phyloP scores from a whole-genome alignment of 2,329 filamentous ascomycete species.

The Xylogone sp. region DNA sequence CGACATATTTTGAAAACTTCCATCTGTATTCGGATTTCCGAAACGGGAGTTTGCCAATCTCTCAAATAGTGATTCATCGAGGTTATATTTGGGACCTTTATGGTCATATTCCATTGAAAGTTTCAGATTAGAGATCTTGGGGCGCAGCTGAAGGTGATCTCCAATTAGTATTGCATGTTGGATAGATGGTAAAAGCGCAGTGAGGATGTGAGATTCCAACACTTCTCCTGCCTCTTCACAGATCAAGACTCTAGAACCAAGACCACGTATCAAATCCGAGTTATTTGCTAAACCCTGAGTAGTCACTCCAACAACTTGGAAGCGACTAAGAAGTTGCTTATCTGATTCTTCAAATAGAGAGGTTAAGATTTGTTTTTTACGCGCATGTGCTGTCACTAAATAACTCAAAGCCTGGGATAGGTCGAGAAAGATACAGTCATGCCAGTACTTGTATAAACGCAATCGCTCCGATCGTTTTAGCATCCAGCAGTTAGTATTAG shows the following conservation, averaged over 20 bases:
- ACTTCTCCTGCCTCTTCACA: slow-evolving; percentile 41
- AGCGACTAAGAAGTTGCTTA: neutral
- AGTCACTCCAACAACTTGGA: slow-evolving; percentile 46
- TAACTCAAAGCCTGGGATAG: neutral
- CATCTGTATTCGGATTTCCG: too few species aligned
- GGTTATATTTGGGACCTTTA: slow-evolving; percentile 15
- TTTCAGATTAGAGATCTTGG: slow-evolving; percentile 21
- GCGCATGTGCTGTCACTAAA: neutral
- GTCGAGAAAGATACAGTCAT: neutral
- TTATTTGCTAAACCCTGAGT: slow-evolving; percentile 45
- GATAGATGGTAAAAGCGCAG: slow-evolving; percentile 31
- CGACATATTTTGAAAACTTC: slow-evolving; percentile 7
- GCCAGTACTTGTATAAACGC: slow-evolving; percentile 3
- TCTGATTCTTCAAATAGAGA: slow-evolving; percentile 3
- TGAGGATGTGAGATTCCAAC: slow-evolving; percentile 37
- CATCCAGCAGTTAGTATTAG: neutral
- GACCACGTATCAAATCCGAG: too few species aligned
- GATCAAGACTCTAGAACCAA: slow-evolving; percentile 18
- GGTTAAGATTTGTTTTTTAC: neutral
- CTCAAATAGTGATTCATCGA: slow-evolving; percentile 25
- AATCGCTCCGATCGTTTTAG: slow-evolving; percentile 1
- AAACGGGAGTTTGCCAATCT: slow-evolving; percentile 12
- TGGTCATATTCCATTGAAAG: slow-evolving; percentile 26
- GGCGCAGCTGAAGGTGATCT: slow-evolving; percentile 39
- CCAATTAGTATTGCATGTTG: slow-evolving; percentile 40